phyloP scores from a whole-genome alignment of 345 rosid species.

The Rhodomyrtus tomentosa region DNA sequence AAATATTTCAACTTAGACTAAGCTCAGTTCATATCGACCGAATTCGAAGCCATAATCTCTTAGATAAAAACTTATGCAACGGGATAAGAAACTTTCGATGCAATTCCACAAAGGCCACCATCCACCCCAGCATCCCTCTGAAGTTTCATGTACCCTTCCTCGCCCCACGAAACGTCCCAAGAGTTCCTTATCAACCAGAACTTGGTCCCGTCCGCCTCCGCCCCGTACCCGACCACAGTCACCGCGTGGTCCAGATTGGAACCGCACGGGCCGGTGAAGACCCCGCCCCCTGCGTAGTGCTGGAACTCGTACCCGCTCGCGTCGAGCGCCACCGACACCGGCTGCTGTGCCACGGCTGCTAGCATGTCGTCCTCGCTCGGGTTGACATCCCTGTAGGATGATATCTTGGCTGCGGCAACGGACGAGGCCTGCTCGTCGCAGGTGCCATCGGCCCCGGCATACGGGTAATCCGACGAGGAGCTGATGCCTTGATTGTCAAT shows the following conservation, averaged over 20 bases:
- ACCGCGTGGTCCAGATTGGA: neutral
- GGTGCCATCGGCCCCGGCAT: too few relatives aligned
- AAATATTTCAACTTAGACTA: neutral
- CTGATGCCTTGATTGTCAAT: too few relatives aligned
- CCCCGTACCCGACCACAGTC: neutral
- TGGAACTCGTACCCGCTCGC: neutral
- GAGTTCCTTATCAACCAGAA: neutral
- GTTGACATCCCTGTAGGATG: neutral
- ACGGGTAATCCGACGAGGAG: too few relatives aligned
- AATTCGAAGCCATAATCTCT: too few relatives aligned
- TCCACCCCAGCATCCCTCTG: neutral
- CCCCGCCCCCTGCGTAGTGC: neutral
- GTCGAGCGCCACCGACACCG: neutral
- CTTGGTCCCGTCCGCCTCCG: neutral
- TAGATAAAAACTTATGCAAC: too few relatives aligned
- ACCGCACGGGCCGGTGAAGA: neutral
- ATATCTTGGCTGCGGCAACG: neutral
- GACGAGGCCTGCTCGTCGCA: too few relatives aligned
- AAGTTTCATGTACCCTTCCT: neutral
- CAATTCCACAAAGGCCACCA: neutral
- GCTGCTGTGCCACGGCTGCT: neutral
- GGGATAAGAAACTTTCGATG: neutral
- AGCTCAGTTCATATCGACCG: neutral
- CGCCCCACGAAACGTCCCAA: neutral
- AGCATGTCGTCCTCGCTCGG: neutral